Evolutionary conservation across 2,329 filamentous ascomycete genomes (phyloP).

Genomic region (Akanthomyces lecanii): DNA sequence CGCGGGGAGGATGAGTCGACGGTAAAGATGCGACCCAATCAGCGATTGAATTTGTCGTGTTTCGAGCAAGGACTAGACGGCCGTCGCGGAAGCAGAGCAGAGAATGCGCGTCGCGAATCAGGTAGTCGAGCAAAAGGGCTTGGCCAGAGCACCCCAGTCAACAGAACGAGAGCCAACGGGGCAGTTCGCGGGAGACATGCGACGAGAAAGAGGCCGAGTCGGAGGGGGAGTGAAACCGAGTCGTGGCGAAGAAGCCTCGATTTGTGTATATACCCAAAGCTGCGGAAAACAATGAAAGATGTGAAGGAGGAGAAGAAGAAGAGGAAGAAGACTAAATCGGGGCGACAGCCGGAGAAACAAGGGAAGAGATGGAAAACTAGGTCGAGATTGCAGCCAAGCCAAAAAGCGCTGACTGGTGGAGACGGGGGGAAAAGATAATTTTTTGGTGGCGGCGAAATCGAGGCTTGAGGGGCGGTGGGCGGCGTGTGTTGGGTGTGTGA

Average conservation of each 20-base stretch:
- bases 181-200: conserved; percentile 15
- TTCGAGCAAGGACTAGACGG: not conserved
- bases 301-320: not conserved
- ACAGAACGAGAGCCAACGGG: conserved; percentile 13
- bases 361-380: not conserved
- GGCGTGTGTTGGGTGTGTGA: not conserved
- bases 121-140: not conserved
- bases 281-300: not conserved
- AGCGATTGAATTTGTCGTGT: not conserved
- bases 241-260: not conserved
- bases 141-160: conserved; percentile 18
- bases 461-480: not conserved
- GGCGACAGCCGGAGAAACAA: not conserved
- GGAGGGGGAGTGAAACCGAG: not conserved
- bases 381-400: conserved; percentile 8
- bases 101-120: not conserved
- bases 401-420: not conserved
- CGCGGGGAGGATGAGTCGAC: not conserved
- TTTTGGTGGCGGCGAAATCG: conserved; percentile 9
- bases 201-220: conserved; percentile 2
- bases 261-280: not conserved
- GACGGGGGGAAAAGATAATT: not conserved
- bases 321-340: not conserved
- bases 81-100: not conserved
- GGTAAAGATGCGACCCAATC: not conserved